Percentiles rank a stretch among this genome's conserved stretches.
Conservation (phyloP, 2,329 filamentous ascomycete genomes). For the Byssochlamys sp. region DNA sequence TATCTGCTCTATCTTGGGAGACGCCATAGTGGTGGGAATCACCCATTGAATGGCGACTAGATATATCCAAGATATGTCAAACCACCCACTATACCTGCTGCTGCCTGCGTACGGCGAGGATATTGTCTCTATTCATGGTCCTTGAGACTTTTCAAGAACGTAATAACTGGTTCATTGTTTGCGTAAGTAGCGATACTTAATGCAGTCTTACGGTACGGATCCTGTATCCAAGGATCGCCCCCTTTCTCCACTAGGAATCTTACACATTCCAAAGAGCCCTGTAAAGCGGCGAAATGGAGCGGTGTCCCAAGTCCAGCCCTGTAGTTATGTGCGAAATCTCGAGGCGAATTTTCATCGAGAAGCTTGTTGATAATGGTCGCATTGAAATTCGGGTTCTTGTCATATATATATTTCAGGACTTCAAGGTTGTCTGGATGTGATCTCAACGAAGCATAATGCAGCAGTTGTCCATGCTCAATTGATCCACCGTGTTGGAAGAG, state of each 20-base stretch:
- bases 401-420: background rate
- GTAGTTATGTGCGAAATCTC: background rate
- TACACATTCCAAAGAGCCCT: background rate
- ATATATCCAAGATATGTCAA: no score
- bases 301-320: background rate
- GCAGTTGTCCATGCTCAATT: background rate
- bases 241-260: background rate
- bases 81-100: no score
- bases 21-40: no score
- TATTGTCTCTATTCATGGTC: background rate
- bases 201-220: background rate
- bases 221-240: background rate
- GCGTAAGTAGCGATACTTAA: background rate
- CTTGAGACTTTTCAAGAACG: background rate
- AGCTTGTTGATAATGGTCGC: background rate
- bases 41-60: no score
- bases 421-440: background rate
- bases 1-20: no score
- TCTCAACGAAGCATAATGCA: background rate
- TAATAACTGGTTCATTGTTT: background rate
- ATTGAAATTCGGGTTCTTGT: background rate
- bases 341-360: background rate
- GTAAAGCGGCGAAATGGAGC: background rate
- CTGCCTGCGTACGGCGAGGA: no score
- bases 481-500: background rate